Conservation (phyloP, 1,284 basidiomycete species). For the Cryptococcus wingfieldii region DNA sequence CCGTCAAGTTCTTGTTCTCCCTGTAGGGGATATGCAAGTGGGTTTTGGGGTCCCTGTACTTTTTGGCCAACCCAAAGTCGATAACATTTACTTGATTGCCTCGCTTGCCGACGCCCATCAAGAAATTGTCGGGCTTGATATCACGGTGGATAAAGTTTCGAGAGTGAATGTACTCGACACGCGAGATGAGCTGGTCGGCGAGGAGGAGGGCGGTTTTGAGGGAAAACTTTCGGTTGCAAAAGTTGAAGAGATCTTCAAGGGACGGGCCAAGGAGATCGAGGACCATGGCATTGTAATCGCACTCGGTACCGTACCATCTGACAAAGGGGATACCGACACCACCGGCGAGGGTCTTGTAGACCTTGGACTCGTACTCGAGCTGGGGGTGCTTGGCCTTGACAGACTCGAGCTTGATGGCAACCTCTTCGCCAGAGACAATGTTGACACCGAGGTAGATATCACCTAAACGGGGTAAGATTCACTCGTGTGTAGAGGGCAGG, state of each 20-base stretch:
- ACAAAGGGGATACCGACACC: conserved; percentile 98
- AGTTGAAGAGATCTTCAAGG: conserved; percentile 99
- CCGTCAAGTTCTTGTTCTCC: conserved; percentile 99
- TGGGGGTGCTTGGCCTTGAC: conserved; percentile 99
- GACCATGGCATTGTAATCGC: conserved; percentile 99
- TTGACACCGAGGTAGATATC: conserved; percentile 99
- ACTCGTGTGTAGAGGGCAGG: conserved; percentile 11
- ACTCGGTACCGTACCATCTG: conserved; percentile 97
- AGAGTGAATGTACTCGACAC: conserved; percentile 98
- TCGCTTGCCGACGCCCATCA: conserved; percentile 99
- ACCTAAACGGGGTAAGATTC: conserved; percentile 55
- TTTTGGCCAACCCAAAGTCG: conserved; percentile 98
- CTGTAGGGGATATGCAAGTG: conserved; percentile 99
- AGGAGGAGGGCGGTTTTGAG: conserved; percentile 96
- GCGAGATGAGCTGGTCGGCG: conserved; percentile 96
- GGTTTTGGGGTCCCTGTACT: conserved; percentile 99
- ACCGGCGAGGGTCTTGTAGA: conserved; percentile 94
- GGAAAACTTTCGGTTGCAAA: conserved; percentile 97
- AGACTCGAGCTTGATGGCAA: conserved; percentile 99
- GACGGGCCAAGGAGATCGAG: conserved; percentile 95
- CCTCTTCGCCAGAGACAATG: conserved; percentile 99
- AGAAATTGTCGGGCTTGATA: conserved; percentile 99
- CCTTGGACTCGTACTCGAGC: conserved; percentile 96
- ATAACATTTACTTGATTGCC: conserved; percentile 99
- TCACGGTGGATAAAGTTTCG: conserved; percentile 99